Evolutionary conservation across 139 green algal species (phyloP).

Genomic region (Ulvella scutata): DNA sequence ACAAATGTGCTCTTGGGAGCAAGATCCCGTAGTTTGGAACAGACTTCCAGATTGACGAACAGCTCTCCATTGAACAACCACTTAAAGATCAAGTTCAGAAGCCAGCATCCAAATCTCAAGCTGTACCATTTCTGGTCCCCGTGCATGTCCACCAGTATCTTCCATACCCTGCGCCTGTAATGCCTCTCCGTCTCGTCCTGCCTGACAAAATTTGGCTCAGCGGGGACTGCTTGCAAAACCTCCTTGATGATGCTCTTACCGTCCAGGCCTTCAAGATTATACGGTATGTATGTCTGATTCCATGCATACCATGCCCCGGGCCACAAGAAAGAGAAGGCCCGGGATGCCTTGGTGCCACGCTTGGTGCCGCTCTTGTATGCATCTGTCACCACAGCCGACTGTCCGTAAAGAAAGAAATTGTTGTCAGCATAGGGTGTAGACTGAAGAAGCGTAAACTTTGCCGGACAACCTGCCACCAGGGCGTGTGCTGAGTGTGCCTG

Average conservation of each 20-base stretch:
- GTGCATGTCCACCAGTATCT: neutral
- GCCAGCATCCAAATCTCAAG: neutral
- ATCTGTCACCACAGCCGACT: neutral
- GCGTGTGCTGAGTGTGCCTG: neutral
- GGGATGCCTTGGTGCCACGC: neutral
- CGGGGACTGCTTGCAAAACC: neutral
- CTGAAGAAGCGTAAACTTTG: neutral
- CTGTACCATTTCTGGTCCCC: neutral
- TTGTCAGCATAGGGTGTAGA: neutral
- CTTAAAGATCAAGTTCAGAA: conserved; percentile 5
- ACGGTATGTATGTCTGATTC: neutral
- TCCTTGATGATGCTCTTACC: neutral
- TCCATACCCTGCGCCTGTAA: neutral
- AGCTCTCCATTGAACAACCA: conserved; percentile 9
- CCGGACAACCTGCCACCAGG: neutral
- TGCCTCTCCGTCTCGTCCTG: neutral
- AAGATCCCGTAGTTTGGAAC: neutral
- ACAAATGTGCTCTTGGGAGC: conserved; percentile 9
- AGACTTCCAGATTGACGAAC: neutral
- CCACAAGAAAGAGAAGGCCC: neutral
- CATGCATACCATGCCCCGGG: neutral
- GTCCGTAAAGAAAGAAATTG: neutral
- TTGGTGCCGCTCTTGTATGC: neutral
- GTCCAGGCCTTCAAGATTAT: neutral
- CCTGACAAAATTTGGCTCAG: neutral